Evolutionary conservation across 108 stramenopile genomes (phyloP).

Genomic region (Fragilaria radians): DNA sequence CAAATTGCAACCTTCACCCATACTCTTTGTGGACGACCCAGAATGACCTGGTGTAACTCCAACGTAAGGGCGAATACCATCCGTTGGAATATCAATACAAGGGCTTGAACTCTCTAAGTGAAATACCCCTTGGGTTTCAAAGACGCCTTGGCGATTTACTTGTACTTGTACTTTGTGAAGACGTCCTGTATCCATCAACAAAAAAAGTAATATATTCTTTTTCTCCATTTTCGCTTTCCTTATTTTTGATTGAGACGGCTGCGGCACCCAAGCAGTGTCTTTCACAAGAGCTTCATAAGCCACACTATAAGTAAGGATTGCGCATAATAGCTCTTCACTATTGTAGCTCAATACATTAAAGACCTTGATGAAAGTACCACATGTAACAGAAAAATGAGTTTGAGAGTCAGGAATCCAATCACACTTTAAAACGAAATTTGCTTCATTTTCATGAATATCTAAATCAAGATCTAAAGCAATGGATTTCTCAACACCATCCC

Average conservation of each 20-base stretch:
- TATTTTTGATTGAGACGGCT: neutral
- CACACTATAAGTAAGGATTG: constrained; percentile 14
- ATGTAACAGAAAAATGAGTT: constrained; percentile 40
- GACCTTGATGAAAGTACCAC: constrained; percentile 49
- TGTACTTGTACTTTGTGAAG: constrained; percentile 30
- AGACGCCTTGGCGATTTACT: constrained; percentile 26
- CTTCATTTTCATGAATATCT: constrained; percentile 47
- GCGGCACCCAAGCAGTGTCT: constrained; percentile 17
- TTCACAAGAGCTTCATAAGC: constrained; percentile 24
- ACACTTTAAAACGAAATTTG: constrained; percentile 47
- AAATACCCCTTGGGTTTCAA: constrained; percentile 38
- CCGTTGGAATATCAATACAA: constrained; percentile 39
- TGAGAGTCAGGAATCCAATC: constrained; percentile 66
- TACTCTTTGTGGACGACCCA: constrained; percentile 34
- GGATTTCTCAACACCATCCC: constrained; percentile 36
- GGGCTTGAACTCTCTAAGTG: constrained; percentile 27
- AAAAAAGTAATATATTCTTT: constrained; percentile 6
- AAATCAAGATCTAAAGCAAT: constrained; percentile 45
- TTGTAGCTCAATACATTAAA: constrained; percentile 42
- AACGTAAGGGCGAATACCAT: constrained; percentile 33
- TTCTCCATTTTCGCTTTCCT: neutral
- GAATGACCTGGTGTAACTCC: constrained; percentile 24
- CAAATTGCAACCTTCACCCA: constrained; percentile 60
- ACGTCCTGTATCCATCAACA: constrained; percentile 42
- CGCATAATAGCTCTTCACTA: neutral